Conservation (phyloP, 306 rosid genomes). For the Inga laurina region DNA sequence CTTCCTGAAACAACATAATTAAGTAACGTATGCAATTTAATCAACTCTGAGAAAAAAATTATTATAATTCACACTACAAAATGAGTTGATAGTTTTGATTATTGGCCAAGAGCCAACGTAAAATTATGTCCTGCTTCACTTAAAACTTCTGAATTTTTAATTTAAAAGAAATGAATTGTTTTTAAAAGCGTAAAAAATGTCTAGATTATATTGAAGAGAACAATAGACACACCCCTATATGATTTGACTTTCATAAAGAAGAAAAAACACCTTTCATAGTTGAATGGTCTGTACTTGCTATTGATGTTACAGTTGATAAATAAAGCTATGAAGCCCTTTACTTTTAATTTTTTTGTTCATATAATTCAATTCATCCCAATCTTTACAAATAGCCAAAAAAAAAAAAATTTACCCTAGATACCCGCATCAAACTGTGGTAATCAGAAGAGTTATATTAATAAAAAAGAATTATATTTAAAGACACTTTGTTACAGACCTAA, state of each 20-base stretch:
- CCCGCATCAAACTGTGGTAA: background rate
- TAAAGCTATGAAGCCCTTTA: background rate
- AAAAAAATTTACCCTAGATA: background rate
- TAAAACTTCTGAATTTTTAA: background rate
- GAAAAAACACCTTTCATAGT: background rate
- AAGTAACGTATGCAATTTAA: background rate
- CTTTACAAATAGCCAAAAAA: background rate
- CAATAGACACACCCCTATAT: background rate
- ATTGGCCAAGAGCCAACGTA: background rate
- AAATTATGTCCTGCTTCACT: background rate
- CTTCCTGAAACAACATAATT: background rate
- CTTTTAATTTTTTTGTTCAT: background rate
- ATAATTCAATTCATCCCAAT: background rate
- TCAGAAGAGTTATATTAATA: background rate
- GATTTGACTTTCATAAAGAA: background rate
- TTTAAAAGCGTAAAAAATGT: background rate
- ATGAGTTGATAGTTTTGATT: background rate
- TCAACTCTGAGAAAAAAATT: background rate
- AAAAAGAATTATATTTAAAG: conserved; percentile 20
- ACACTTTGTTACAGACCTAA: conserved; percentile 3
- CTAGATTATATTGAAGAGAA: background rate
- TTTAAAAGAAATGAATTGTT: background rate
- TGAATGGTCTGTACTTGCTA: background rate
- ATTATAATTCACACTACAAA: background rate
- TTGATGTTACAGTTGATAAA: background rate